A percentile compares a stretch with the other conserved stretches of the same genome.
Conservation (phyloP, 2,329 filamentous ascomycete genomes). For the Aspergillus ochraceoroseus region DNA sequence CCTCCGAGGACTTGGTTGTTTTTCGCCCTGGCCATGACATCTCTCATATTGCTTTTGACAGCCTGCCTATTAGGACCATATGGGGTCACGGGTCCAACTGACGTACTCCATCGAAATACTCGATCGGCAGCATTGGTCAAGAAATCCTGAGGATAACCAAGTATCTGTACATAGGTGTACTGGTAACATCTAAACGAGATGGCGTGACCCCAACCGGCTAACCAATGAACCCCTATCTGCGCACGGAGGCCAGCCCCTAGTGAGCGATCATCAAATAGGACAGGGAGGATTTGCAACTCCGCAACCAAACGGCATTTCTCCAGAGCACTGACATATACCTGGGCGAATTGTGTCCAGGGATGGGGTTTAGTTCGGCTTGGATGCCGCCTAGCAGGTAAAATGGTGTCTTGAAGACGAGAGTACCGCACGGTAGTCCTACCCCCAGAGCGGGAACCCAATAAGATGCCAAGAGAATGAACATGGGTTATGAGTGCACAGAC, state of each 20-base stretch:
- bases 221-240: slow-evolving; percentile 10
- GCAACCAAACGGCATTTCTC: slow-evolving; percentile 22
- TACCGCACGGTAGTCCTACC: slow-evolving; percentile 6
- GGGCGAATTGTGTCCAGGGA: slow-evolving; percentile 2
- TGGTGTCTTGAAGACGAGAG: slow-evolving; percentile 3
- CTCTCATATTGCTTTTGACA: slow-evolving; percentile 14
- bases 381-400: slow-evolving; percentile 4
- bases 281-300: slow-evolving; percentile 15
- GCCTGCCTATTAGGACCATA: slow-evolving; percentile 7
- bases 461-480: slow-evolving; percentile 2
- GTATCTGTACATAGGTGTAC: slow-evolving; percentile 3
- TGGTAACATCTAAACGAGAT: slow-evolving; percentile 2
- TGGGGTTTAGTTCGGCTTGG: slow-evolving; percentile 5
- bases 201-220: slow-evolving; percentile 8
- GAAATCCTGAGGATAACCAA: slow-evolving; percentile 2
- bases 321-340: slow-evolving; percentile 16
- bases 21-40: slow-evolving; percentile 12
- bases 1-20: slow-evolving; percentile 15
- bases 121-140: slow-evolving; percentile 2
- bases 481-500: slow-evolving; percentile 10
- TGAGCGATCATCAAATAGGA: slow-evolving; percentile 12
- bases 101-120: neutral
- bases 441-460: slow-evolving; percentile 6
- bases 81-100: slow-evolving; percentile 6
- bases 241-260: slow-evolving; percentile 13